Conservation (phyloP, 2,329 filamentous ascomycete genomes). For the Didymella sp. region DNA sequence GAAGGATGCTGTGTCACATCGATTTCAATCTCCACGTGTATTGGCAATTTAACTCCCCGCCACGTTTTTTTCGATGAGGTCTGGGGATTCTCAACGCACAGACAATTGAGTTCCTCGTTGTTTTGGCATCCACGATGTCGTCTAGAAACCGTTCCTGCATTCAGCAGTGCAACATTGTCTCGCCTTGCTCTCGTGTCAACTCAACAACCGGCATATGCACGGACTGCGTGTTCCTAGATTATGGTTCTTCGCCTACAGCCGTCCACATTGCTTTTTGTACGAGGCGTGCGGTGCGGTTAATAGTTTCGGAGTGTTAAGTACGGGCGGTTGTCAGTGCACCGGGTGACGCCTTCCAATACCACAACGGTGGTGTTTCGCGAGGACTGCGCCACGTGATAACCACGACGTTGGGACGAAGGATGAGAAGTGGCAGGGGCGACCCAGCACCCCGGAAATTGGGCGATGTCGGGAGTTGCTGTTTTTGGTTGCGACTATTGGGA, state of each 20-base stretch:
- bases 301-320: neutral
- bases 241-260: neutral
- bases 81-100: neutral
- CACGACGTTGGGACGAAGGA: neutral
- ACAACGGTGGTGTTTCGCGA: neutral
- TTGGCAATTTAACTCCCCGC: neutral
- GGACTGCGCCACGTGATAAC: neutral
- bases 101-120: neutral
- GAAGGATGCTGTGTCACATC: conserved; percentile 8
- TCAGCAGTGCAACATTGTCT: conserved; percentile 11
- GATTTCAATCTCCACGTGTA: conserved; percentile 3
- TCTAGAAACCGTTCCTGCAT: neutral
- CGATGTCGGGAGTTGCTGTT: neutral
- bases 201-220: conserved; percentile 9
- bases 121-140: neutral
- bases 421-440: neutral
- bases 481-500: neutral
- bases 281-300: neutral
- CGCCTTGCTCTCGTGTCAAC: conserved; percentile 2
- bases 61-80: neutral
- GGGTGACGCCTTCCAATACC: neutral
- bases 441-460: neutral
- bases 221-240: neutral
- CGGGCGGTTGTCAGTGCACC: neutral
- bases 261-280: neutral